Evolutionary conservation across 140 eudicot species (phyloP), one percentile per base, ranked within the genome.

Genomic region (Stevia rebaudiana): DNA sequence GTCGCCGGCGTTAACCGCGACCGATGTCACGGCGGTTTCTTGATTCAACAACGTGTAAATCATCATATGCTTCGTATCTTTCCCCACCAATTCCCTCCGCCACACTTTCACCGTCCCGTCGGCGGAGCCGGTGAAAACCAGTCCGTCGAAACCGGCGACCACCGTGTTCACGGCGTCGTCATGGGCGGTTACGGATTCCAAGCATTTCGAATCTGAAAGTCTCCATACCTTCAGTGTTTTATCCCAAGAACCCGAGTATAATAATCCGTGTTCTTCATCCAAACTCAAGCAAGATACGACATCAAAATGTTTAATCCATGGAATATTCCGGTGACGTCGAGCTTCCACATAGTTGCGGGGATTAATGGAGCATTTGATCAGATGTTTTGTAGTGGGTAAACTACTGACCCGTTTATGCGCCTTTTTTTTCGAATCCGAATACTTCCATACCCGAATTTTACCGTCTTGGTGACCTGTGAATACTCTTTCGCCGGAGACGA

Each of bases 401-500:
- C 42, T 30, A 0, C 62, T 42, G 0, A 56, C 42, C 22, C 62
- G 62, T 31, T 56, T 56, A 56, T 56, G 62, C 21, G 37, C 42
- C 10, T 56, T 30, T 21, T 31, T 31, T 6, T 56, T 56, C 13
- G 62, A n/a, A 9, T 56, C 43, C 62, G 24, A 56, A 56, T 56
- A 56, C 43, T 16, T 56, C 62, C 62, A 56, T 8, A 56, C 42
- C 43, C 62, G 42, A 5, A 56, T 56, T 56, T 56, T 56, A 31
- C 62, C 62, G 23, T 56, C 62, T 56, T 56, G 62, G 15, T 56
- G 62, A 56, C 62, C 62, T 42, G 62, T 56, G 5, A 56, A 56
- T 15, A 56, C 12, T 23, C 24, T 15, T 24, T 56, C 43, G 11
- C 42, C 42, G 13, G 23, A 3, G 2, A 56, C n/a, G 4, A 56